A percentile compares a stretch with the other conserved stretches of the same genome.
phyloP scores from a whole-genome alignment of 495 filamentous ascomycete species.

The Lineolata rhizophorae region DNA sequence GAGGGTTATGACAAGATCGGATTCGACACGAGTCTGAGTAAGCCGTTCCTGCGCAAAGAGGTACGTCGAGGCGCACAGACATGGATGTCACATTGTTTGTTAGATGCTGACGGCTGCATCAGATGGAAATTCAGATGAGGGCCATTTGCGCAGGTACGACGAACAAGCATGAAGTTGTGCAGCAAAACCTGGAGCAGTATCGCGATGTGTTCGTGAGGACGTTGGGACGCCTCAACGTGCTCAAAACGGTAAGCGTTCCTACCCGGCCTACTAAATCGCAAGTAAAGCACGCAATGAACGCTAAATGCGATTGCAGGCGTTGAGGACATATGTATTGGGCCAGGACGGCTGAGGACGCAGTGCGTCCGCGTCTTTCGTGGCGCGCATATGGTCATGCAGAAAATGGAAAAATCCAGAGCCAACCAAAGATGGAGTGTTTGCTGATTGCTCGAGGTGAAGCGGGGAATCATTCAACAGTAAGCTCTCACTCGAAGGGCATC shows the following conservation, averaged over 20 bases:
- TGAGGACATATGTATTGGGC: conserved; percentile 16
- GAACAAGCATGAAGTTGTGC: conserved; percentile 47
- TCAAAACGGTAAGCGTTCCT: conserved; percentile 40
- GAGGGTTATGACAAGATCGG: conserved; percentile 85
- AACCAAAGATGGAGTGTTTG: too few relatives aligned
- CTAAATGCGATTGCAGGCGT: conserved; percentile 12
- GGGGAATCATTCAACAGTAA: too few relatives aligned
- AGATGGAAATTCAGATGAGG: conserved; percentile 85
- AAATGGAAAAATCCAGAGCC: too few relatives aligned
- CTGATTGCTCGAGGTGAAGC: too few relatives aligned
- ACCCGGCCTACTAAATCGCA: conserved; percentile 1
- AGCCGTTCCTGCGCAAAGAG: conserved; percentile 94
- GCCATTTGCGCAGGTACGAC: conserved; percentile 79
- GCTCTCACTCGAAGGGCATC: too few relatives aligned
- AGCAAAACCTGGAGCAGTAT: conserved; percentile 66
- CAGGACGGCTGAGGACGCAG: conserved; percentile 17
- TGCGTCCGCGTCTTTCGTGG: too few relatives aligned
- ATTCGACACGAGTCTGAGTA: conserved; percentile 74
- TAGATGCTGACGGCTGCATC: too few relatives aligned
- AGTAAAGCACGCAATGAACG: neutral
- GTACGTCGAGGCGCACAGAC: conserved; percentile 9
- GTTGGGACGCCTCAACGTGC: conserved; percentile 43
- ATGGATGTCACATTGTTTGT: neutral
- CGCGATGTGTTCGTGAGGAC: conserved; percentile 63
- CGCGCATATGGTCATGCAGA: too few relatives aligned